These are phyloP conservation scores for Fusarium fujikuroi DNA, from an alignment of 2,329 filamentous ascomycete species.

Conservation along the genomic window DNA sequence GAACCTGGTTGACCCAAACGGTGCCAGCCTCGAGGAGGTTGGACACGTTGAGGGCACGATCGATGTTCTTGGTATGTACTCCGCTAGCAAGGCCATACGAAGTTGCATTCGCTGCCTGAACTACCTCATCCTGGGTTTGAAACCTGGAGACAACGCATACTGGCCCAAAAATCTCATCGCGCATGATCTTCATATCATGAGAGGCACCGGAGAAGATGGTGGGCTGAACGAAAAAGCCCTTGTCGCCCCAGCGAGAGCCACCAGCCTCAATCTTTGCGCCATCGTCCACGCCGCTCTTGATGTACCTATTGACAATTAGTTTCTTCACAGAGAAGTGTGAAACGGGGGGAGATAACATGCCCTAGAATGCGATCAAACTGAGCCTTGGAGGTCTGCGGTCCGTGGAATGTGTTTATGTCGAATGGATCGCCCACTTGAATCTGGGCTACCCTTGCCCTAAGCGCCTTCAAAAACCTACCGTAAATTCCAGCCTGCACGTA, in stretches of 20 bases:
- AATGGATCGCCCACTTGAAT: neutral
- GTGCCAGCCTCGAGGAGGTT: neutral
- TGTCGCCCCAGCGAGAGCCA: neutral
- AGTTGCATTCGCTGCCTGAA: rapidly evolving
- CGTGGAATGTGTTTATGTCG: neutral
- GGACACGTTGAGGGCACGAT: neutral
- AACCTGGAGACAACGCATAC: neutral
- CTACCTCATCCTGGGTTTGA: neutral
- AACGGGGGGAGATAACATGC: no score
- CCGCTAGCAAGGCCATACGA: neutral
- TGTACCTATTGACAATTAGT: no score
- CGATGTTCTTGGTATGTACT: neutral
- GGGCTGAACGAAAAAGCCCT: neutral
- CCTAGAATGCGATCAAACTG: neutral
- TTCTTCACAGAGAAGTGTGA: no score
- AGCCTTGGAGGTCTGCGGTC: neutral
- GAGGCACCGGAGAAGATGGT: neutral
- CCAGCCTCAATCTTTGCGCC: neutral
- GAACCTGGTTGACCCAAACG: neutral
- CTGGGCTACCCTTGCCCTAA: rapidly evolving
- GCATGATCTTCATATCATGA: neutral
- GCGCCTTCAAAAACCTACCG: neutral
- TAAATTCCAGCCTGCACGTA: neutral
- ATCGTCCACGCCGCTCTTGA: neutral
- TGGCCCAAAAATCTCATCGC: rapidly evolving